These are phyloP conservation scores for Lepiota subincarnata DNA, from an alignment of 768 basidiomycete species.

Conservation along the genomic window DNA sequence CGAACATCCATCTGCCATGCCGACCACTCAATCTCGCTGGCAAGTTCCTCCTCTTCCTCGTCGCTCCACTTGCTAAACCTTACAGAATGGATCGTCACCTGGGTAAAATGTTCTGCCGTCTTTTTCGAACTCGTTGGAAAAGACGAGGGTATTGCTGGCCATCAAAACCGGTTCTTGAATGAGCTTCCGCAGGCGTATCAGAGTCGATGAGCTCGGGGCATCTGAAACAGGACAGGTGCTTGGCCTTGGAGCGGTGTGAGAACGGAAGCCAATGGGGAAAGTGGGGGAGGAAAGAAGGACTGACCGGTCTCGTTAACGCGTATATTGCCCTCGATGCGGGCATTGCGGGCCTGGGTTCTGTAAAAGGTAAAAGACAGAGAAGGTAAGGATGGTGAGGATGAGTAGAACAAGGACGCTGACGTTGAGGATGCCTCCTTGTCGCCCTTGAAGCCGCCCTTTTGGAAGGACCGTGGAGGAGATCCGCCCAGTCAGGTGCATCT, in stretches of 20 bases:
- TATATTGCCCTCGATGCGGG: too few relatives aligned
- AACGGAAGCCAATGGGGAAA: slow-evolving; percentile 26
- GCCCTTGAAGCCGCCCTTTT: too few relatives aligned
- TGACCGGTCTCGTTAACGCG: slow-evolving; percentile 53
- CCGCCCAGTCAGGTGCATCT: slow-evolving; percentile 67
- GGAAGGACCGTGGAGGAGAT: slow-evolving; percentile 64
- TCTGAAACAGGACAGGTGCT: too few relatives aligned
- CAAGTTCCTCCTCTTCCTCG: slow-evolving; percentile 30
- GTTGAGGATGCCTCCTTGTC: too few relatives aligned
- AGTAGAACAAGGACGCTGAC: too few relatives aligned
- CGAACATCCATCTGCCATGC: slow-evolving; percentile 61
- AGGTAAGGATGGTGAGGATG: too few relatives aligned
- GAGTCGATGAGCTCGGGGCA: too few relatives aligned
- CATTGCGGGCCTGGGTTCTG: too few relatives aligned
- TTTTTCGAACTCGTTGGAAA: slow-evolving; percentile 72
- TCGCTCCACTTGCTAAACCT: slow-evolving; percentile 28
- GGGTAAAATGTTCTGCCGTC: slow-evolving; percentile 64
- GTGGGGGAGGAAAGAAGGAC: slow-evolving; percentile 6
- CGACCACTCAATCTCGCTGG: slow-evolving; percentile 61
- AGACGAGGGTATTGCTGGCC: slow-evolving; percentile 64
- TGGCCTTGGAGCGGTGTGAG: too few relatives aligned
- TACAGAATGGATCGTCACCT: slow-evolving; percentile 46
- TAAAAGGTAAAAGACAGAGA: too few relatives aligned
- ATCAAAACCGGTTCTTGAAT: slow-evolving; percentile 67
- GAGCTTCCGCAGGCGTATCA: slow-evolving; percentile 60